phyloP scores from a whole-genome alignment of 495 filamentous ascomycete genomes.

The Aspergillus sparsus region DNA sequence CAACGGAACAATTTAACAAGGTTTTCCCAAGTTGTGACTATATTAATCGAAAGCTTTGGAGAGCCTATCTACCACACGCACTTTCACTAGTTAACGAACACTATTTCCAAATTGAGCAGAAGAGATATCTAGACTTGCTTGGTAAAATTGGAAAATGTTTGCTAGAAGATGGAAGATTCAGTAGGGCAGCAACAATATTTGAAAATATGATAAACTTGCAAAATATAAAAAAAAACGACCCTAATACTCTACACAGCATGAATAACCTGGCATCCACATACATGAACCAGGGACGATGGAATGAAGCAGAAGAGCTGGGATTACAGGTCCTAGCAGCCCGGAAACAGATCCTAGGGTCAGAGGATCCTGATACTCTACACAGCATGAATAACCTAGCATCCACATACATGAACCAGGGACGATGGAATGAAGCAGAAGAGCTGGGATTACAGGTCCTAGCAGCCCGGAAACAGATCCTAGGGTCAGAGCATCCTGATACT shows the following conservation, averaged over 20 bases:
- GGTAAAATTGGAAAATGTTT: neutral
- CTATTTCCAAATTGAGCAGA: neutral
- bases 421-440: conserved; percentile 7
- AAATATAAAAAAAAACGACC: no score
- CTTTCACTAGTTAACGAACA: neutral
- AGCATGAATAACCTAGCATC: conserved; percentile 33
- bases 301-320: conserved; percentile 34
- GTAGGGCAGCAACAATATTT: neutral
- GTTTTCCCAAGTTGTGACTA: neutral
- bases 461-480: neutral
- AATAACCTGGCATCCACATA: no score
- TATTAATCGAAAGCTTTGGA: conserved; percentile 5
- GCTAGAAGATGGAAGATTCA: neutral
- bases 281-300: conserved; percentile 24
- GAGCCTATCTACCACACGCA: conserved; percentile 6
- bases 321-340: conserved; percentile 23
- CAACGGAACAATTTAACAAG: neutral
- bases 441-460: conserved; percentile 11
- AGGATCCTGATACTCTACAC: conserved; percentile 28
- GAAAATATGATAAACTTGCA: no score
- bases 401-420: conserved; percentile 8
- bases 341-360: conserved; percentile 22
- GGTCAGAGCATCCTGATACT: conserved; percentile 33
- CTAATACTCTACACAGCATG: no score
- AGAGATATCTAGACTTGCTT: neutral